A percentile compares a stretch with the other conserved stretches of the same genome.
These are phyloP conservation scores for Candida tibetensis DNA, from an alignment of 805 yeast species.

Conservation along the genomic window DNA sequence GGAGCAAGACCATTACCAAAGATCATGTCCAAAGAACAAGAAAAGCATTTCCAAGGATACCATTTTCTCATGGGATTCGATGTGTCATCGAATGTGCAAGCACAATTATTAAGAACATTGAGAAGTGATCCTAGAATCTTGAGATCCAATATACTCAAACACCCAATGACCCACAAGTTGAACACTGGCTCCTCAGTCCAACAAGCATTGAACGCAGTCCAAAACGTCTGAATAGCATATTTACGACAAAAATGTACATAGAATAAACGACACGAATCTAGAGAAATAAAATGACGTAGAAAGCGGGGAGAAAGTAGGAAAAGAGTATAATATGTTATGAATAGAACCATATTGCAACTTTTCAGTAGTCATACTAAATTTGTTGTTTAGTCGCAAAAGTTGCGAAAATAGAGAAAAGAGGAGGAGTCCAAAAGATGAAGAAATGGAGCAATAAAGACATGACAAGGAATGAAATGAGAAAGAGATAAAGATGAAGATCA, in stretches of 20 bases:
- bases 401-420: no score
- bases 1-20: conserved; percentile 80
- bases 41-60: conserved; percentile 85
- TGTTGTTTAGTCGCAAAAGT: no score
- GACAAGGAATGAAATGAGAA: no score
- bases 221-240: conserved; percentile 4
- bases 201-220: conserved; percentile 14
- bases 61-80: conserved; percentile 87
- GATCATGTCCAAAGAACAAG: conserved; percentile 80
- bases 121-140: conserved; percentile 89
- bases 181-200: conserved; percentile 52
- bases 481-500: no score
- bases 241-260: conserved; percentile 6
- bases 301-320: no score
- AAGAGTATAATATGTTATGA: no score
- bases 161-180: conserved; percentile 49
- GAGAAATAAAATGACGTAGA: no score
- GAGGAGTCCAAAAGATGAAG: no score
- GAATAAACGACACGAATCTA: conserved; percentile 4
- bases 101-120: conserved; percentile 75
- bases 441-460: no score
- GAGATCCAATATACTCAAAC: conserved; percentile 69
- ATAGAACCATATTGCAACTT: no score
- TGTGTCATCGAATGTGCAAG: conserved; percentile 79
- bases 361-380: no score